phyloP scores from a whole-genome alignment of 768 basidiomycete genomes.

The Xerocomellus chrysenteron region DNA sequence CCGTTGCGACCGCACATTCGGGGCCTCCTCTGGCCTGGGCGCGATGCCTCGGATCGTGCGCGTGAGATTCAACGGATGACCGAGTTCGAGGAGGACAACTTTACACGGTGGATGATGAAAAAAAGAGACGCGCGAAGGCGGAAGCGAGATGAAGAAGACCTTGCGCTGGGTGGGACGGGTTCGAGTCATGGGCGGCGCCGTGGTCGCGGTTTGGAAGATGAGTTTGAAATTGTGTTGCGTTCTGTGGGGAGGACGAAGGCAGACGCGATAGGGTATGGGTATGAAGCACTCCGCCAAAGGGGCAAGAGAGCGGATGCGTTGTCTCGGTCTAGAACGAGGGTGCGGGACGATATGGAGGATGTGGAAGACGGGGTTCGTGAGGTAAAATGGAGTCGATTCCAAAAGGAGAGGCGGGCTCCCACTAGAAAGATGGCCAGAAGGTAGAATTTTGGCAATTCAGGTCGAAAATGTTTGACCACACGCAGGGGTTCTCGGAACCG shows the following conservation, averaged over 20 bases:
- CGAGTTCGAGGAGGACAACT: slow-evolving; percentile 94
- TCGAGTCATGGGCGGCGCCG: slow-evolving; percentile 54
- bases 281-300: slow-evolving; percentile 72
- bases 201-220: slow-evolving; percentile 76
- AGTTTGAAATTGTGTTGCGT: slow-evolving; percentile 77
- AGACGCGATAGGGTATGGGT: slow-evolving; percentile 62
- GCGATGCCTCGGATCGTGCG: slow-evolving; percentile 62
- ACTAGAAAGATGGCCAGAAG: slow-evolving; percentile 27
- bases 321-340: slow-evolving; percentile 51
- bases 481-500: too few relatives aligned
- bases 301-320: slow-evolving; percentile 64
- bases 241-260: slow-evolving; percentile 49
- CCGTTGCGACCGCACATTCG: slow-evolving; percentile 62
- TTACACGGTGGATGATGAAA: slow-evolving; percentile 85
- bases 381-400: slow-evolving; percentile 43
- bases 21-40: slow-evolving; percentile 74
- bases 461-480: too few relatives aligned
- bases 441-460: slow-evolving; percentile 5
- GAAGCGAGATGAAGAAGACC: slow-evolving; percentile 76
- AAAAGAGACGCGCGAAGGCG: slow-evolving; percentile 80
- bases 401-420: slow-evolving; percentile 41
- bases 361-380: slow-evolving; percentile 29
- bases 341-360: slow-evolving; percentile 26
- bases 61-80: slow-evolving; percentile 76
- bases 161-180: slow-evolving; percentile 78